These are phyloP conservation scores for Hydrangea macrophylla DNA, from an alignment of 148 eudicot genomes.

Conservation along the genomic window DNA sequence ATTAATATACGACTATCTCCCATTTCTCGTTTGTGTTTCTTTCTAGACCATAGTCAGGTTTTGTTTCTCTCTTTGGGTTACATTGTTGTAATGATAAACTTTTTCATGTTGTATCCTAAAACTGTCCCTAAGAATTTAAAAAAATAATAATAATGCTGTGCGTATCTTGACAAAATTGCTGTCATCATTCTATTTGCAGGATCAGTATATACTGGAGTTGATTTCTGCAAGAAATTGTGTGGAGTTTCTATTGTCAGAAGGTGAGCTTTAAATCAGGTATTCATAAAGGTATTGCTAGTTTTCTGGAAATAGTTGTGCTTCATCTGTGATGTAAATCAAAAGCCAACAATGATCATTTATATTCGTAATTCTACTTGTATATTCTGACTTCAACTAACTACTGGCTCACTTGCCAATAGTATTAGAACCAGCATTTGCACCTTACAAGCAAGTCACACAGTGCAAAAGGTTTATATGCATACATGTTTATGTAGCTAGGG, in stretches of 20 bases:
- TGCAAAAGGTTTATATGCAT: too few relatives aligned
- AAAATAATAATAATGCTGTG: neutral
- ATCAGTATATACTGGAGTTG: slow-evolving; percentile 86
- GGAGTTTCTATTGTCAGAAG: slow-evolving; percentile 94
- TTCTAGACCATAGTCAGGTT: too few relatives aligned
- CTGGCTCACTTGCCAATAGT: neutral
- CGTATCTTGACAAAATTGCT: slow-evolving; percentile 6
- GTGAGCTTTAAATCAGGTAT: slow-evolving; percentile 40
- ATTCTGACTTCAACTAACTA: neutral
- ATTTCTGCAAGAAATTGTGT: slow-evolving; percentile 93
- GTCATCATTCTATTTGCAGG: slow-evolving; percentile 47
- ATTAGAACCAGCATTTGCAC: neutral
- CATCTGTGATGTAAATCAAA: neutral
- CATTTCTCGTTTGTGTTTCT: too few relatives aligned
- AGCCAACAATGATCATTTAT: neutral
- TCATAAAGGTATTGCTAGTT: slow-evolving; percentile 8
- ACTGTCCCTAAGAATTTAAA: neutral
- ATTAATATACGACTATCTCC: too few relatives aligned
- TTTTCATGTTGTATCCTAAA: neutral
- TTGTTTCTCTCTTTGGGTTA: too few relatives aligned
- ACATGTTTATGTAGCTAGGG: too few relatives aligned
- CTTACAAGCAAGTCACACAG: too few relatives aligned
- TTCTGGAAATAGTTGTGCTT: neutral
- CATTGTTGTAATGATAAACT: too few relatives aligned
- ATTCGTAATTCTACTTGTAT: neutral